phyloP scores from a whole-genome alignment of 1,284 basidiomycete species.

The Puccinia novopanici region DNA sequence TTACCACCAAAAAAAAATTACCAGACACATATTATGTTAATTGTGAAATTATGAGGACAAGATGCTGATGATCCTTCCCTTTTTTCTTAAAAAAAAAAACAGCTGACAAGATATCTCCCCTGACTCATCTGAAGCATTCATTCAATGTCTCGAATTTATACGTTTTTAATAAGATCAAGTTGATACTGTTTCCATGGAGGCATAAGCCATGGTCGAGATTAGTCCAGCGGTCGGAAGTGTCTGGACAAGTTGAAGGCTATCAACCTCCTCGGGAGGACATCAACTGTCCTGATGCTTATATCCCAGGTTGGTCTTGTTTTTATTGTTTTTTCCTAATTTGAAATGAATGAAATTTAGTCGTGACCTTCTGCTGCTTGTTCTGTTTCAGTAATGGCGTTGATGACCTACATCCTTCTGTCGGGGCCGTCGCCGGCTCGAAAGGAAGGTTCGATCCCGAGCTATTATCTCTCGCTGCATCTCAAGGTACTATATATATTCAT shows the following conservation, averaged over 20 bases:
- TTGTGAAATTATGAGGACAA: not conserved
- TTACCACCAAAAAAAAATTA: constrained; percentile 56
- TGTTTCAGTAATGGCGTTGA: constrained; percentile 83
- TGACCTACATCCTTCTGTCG: constrained; percentile 88
- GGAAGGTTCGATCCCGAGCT: constrained; percentile 85
- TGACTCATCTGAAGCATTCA: constrained; percentile 80
- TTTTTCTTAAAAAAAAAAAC: constrained; percentile 16
- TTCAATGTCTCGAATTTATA: constrained; percentile 98
- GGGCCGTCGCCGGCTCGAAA: constrained; percentile 77
- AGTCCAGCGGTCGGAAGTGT: constrained; percentile 56
- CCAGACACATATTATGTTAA: no score
- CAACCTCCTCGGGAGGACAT: constrained; percentile 88
- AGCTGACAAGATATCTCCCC: constrained; percentile 78
- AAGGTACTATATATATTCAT: constrained; percentile 66
- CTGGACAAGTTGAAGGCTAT: constrained; percentile 72
- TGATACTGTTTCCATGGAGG: constrained; percentile 94
- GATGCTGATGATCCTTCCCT: not conserved
- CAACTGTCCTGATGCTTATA: constrained; percentile 94
- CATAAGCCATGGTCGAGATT: constrained; percentile 63
- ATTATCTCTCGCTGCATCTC: constrained; percentile 80
- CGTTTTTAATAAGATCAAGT: constrained; percentile 82
- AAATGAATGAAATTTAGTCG: not conserved
- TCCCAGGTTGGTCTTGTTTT: constrained; percentile 68
- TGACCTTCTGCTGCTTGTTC: not conserved
- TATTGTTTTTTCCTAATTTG: constrained; percentile 16